These are phyloP conservation scores for Colletotrichum sp. DNA, from an alignment of 2,329 filamentous ascomycete species.

Conservation along the genomic window DNA sequence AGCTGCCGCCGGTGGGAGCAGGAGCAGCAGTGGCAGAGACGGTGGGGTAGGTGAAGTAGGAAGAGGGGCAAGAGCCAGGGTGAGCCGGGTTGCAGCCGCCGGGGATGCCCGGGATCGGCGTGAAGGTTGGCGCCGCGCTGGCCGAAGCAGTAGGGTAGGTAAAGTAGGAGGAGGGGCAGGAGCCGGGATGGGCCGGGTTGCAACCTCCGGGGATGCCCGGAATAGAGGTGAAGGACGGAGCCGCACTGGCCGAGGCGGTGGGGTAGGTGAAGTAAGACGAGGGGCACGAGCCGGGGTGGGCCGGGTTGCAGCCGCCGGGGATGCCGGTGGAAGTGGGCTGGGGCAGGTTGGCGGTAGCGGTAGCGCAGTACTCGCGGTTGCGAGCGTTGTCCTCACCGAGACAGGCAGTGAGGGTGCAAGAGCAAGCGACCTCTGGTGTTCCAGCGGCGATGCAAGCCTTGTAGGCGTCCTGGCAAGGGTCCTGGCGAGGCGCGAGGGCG, in stretches of 20 bases:
- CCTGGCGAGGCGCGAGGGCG: neutral
- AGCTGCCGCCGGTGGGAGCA: neutral
- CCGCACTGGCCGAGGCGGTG: neutral
- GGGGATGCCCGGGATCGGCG: constrained; percentile 8
- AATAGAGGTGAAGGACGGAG: neutral
- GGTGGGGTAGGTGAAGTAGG: neutral
- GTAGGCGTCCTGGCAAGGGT: constrained; percentile 5
- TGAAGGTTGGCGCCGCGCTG: neutral
- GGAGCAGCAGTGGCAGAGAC: neutral
- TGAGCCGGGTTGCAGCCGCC: constrained; percentile 13
- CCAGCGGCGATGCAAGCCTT: constrained; percentile 13
- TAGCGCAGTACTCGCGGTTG: constrained; percentile 12
- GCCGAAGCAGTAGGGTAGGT: neutral
- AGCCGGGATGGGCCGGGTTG: constrained; percentile 15
- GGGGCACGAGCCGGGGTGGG: constrained; percentile 14
- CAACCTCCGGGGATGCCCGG: constrained; percentile 13
- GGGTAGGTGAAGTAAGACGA: constrained; percentile 15
- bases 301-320: constrained; percentile 19
- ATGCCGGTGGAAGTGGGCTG: constrained; percentile 12
- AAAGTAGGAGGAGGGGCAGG: constrained; percentile 11
- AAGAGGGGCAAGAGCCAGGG: constrained; percentile 1
- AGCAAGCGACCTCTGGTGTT: constrained; percentile 2
- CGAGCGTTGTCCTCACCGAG: constrained; percentile 18
- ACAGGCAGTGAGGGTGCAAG: constrained; percentile 7
- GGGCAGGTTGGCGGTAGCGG: constrained; percentile 1